These are phyloP conservation scores for Leccinum boreale DNA, from an alignment of 768 basidiomycete species.

Conservation along the genomic window DNA sequence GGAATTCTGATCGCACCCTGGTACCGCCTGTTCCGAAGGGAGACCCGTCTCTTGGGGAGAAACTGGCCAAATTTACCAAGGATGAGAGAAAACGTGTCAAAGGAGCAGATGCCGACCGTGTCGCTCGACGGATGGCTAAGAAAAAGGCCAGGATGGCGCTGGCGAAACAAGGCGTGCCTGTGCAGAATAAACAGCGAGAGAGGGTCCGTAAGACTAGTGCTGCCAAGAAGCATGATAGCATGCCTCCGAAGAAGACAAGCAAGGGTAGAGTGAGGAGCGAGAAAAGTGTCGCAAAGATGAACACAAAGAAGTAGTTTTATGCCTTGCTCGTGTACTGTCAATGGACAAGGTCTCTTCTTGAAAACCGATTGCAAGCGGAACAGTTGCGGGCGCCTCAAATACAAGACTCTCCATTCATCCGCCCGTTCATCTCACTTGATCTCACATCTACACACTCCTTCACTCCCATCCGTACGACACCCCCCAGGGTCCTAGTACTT, in stretches of 20 bases:
- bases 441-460: too few species aligned
- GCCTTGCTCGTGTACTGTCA: not conserved
- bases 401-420: too few species aligned
- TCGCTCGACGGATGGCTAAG: constrained; percentile 84
- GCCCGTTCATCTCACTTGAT: too few species aligned
- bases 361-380: too few species aligned
- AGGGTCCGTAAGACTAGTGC: constrained; percentile 42
- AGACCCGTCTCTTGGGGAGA: constrained; percentile 76
- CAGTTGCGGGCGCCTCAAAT: too few species aligned
- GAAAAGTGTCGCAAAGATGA: constrained; percentile 51
- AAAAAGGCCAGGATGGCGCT: constrained; percentile 71
- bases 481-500: too few species aligned
- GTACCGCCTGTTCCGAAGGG: constrained; percentile 56
- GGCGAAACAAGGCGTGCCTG: constrained; percentile 36
- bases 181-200: constrained; percentile 42
- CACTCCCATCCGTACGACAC: too few species aligned
- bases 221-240: constrained; percentile 20
- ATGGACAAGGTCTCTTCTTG: too few species aligned
- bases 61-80: constrained; percentile 73
- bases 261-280: constrained; percentile 53
- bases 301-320: constrained; percentile 49
- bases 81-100: constrained; percentile 86
- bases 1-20: constrained; percentile 1
- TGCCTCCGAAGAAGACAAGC: constrained; percentile 27
- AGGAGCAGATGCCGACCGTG: constrained; percentile 71